Conservation (phyloP, 768 basidiomycete genomes). For the Russula emetica region DNA sequence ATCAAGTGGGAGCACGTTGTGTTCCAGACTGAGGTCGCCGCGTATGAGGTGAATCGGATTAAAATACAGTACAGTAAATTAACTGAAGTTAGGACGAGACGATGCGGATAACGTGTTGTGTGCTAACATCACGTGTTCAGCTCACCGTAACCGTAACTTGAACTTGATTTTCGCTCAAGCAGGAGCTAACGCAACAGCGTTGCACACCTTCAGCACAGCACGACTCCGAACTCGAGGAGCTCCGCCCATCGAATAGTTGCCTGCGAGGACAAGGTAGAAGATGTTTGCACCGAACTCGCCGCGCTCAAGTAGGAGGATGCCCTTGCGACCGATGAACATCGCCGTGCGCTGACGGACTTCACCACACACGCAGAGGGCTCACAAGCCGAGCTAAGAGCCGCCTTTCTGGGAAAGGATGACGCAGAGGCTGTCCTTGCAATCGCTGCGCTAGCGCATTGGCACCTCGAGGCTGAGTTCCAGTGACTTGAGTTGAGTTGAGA, state of each 20-base stretch:
- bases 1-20: too few relatives aligned
- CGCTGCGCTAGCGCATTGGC: conserved; percentile 46
- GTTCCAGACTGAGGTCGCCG: too few relatives aligned
- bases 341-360: conserved; percentile 44
- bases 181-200: conserved; percentile 51
- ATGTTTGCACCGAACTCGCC: conserved; percentile 51
- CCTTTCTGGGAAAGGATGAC: conserved; percentile 54
- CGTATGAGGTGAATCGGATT: too few relatives aligned
- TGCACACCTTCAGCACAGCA: conserved; percentile 54
- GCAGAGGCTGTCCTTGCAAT: conserved; percentile 48
- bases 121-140: too few relatives aligned
- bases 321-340: conserved; percentile 48
- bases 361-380: conserved; percentile 46
- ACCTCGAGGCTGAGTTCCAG: conserved; percentile 49
- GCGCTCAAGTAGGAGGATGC: conserved; percentile 53
- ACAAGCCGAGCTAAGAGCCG: conserved; percentile 44
- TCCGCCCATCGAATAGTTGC: conserved; percentile 43
- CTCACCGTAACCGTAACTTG: too few relatives aligned
- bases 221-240: conserved; percentile 50
- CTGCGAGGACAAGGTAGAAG: conserved; percentile 50
- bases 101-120: too few relatives aligned
- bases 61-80: too few relatives aligned
- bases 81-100: too few relatives aligned
- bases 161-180: too few relatives aligned
- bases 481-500: conserved; percentile 52